Evolutionary conservation across 306 rosid species (phyloP), one percentile per base, ranked within the genome.

Genomic region (Lablab purpureus): DNA sequence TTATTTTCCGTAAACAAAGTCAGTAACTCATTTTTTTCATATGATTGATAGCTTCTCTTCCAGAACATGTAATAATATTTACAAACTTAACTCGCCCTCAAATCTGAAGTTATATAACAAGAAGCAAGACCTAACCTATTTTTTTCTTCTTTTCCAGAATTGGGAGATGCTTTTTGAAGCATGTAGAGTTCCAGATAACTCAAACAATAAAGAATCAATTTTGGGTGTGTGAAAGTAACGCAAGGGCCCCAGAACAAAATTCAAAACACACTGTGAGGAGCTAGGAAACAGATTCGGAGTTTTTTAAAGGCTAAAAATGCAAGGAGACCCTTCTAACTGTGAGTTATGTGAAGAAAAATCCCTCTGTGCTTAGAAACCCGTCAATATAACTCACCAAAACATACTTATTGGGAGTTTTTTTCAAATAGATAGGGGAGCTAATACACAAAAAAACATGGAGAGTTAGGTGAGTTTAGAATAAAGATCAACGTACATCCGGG

Each of bases 101-200:
- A 15, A 55, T 54, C 41, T 78, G 15, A 56, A 55, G 47, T 59
- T 70, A 28, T 19, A 45, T 19, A n/a, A 21, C 2, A 34, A 32
- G 34, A 71, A 72, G 50, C 13, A 72, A 72, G 65, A 71, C 58
- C 34, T 72, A 13, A 72, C 65, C 65, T 32, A 40, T 10, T 40
- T 43, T 43, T 43, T 43, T 43, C 49, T 43, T 43, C 5, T 12
- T 43, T 43, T 12, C 49, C 15, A 43, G 49, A 43, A 43, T 43
- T 43, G 12, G 45, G 45, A 40, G 1, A 40, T 40, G 13, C 13
- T 49, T 65, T 37, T 64, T 34, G 10, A 65, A 40, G 51, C 13
- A 40, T 65, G 30, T n/a, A 36, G 50, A n/a, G 71, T n/a, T 66
- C 71, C 32, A 66, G 51, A 12, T 14, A 10, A 66, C 10, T 66